Base-by-base conservation (phyloP, 2,329 filamentous ascomycete genomes). In the Botrytis hyacinthi region DNA sequence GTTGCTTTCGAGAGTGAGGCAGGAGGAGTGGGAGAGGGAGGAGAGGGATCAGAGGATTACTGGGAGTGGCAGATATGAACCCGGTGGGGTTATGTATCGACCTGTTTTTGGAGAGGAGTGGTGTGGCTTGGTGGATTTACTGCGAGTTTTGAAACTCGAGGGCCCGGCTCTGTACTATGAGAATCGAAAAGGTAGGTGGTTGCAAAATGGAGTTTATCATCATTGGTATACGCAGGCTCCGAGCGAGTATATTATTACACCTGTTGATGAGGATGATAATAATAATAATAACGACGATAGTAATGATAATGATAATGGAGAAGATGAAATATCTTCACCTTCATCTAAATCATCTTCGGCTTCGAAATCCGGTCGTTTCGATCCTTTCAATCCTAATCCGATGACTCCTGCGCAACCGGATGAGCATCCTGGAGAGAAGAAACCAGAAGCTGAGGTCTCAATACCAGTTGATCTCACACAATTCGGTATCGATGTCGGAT, bases 91-190 rank as follows among this genome's bases (percentile, higher is more conserved):
- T 10, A n/a, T 68, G 35, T 68, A 57, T 22, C 10, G 76, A 6
- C 75, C 75, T 14, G 60, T 75, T 26, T 70, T 78, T 20, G 75
- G 75, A 18, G 74, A 77, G 18, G 35, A 32, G 1, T 44, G 37
- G 14, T 75, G 77, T 37, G 74, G 73, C 3, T 32, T 76, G 26
- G 71, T 75, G 3, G 73, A 76, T 4, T 59, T 78, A 3, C 48
- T 79, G 6, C 37, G 59, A 1, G 3, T 70, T 1, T 59, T 79
- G 42, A 69, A 62, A 2, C 37, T 78, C 1, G 26, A 70, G 32
- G 62, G 61, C 0, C 46, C 63, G 18, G 75, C 73, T 10, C 32
- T 5, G 0, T 65, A 72, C 59, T 74, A 74, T 35, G 22, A 65
- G n/a, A 12, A 26, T 4, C 61, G 61, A 7, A 14, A 16, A 10